These are phyloP conservation scores for Saururus chinensis DNA, from an alignment of 164 flowering plant species.

Conservation along the genomic window DNA sequence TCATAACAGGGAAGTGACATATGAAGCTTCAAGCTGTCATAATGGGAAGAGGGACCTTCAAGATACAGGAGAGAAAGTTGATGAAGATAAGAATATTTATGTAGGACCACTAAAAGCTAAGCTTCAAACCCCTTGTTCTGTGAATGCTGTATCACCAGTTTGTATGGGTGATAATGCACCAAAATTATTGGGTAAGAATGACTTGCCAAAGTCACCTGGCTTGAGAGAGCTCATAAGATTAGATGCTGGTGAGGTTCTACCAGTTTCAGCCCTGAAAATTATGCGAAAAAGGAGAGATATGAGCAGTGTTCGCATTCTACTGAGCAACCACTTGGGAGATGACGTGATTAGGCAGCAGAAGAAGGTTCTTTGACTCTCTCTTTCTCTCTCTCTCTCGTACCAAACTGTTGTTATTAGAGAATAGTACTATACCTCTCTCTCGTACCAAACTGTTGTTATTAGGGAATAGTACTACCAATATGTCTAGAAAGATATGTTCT, in stretches of 20 bases:
- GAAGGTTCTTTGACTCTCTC: constrained; percentile 39
- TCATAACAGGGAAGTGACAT: neutral
- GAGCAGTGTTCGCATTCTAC: constrained; percentile 43
- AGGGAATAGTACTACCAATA: too few species aligned
- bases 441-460: too few species aligned
- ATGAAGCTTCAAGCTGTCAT: constrained; percentile 16
- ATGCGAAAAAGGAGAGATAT: constrained; percentile 62
- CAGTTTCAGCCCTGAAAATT: constrained; percentile 24
- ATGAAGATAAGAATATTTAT: constrained; percentile 12
- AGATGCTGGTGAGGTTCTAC: constrained; percentile 12
- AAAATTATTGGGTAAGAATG: constrained; percentile 38
- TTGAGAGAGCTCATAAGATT: constrained; percentile 36
- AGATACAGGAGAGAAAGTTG: constrained; percentile 9
- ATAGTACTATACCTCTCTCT: too few species aligned
- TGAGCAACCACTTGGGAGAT: constrained; percentile 78
- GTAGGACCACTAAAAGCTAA: constrained; percentile 23
- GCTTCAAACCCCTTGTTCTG: constrained; percentile 17
- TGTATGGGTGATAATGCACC: constrained; percentile 59
- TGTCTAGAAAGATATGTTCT: too few species aligned
- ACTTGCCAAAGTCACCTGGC: constrained; percentile 25
- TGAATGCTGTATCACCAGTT: constrained; percentile 57
- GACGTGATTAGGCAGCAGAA: constrained; percentile 73
- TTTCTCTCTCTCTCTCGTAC: neutral
- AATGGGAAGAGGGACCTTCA: constrained; percentile 29
- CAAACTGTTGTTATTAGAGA: too few species aligned